These are phyloP conservation scores for Agrocybe praecox DNA, from an alignment of 768 basidiomycete species.

Conservation along the genomic window DNA sequence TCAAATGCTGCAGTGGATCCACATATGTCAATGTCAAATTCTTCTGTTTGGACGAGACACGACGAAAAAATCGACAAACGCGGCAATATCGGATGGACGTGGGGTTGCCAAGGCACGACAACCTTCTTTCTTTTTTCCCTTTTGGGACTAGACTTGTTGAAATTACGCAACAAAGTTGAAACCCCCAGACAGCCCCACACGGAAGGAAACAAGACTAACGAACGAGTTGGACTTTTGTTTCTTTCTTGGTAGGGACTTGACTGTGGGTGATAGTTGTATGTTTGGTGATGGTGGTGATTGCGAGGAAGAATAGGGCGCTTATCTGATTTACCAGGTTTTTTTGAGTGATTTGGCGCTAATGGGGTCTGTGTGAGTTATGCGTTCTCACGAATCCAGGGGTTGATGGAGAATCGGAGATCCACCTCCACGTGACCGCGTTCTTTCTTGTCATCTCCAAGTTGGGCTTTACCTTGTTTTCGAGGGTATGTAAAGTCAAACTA, in stretches of 20 bases:
- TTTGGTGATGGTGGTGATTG: too few relatives aligned
- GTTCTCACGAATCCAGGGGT: background rate
- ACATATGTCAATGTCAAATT: too few relatives aligned
- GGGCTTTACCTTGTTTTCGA: too few relatives aligned
- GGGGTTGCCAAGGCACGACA: background rate
- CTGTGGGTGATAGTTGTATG: too few relatives aligned
- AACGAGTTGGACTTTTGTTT: background rate
- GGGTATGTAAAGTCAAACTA: too few relatives aligned
- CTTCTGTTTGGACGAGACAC: background rate
- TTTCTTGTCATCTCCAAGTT: background rate
- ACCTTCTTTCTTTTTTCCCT: background rate
- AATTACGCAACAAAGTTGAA: background rate
- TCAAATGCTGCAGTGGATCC: too few relatives aligned
- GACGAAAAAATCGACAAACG: background rate
- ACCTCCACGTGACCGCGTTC: slow-evolving; percentile 18
- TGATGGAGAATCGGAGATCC: background rate
- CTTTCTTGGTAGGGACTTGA: too few relatives aligned
- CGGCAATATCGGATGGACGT: background rate
- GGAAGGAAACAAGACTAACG: background rate
- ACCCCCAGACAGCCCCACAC: background rate
- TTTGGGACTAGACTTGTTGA: background rate
- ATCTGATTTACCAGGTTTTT: background rate
- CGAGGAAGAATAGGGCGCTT: too few relatives aligned
- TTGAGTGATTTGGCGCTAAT: background rate
- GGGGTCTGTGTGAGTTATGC: background rate